These are phyloP conservation scores for Kazachstania kunashirensis DNA, from an alignment of 805 yeast genomes.

Conservation along the genomic window DNA sequence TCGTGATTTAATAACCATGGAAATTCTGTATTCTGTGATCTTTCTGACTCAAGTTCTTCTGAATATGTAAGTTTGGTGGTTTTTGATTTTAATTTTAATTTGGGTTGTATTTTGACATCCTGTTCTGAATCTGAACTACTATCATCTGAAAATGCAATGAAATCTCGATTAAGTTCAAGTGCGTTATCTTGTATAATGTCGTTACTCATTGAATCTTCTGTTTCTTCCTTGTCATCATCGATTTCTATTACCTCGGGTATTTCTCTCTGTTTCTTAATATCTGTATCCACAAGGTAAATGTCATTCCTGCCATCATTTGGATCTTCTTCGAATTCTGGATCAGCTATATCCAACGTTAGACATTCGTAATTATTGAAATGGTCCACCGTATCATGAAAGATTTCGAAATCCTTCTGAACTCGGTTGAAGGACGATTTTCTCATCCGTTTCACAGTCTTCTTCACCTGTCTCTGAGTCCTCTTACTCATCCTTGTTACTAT, in stretches of 20 bases:
- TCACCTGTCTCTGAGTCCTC: background rate
- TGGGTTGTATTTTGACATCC: no score
- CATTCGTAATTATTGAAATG: conserved; percentile 25
- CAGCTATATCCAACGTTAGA: conserved; percentile 14
- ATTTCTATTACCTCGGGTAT: background rate
- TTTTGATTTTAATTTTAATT: no score
- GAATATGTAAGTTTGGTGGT: no score
- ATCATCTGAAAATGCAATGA: conserved; percentile 33
- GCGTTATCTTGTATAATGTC: conserved; percentile 14
- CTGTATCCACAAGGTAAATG: conserved; percentile 7
- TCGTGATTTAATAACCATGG: conserved; percentile 80
- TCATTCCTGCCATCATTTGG: conserved; percentile 2
- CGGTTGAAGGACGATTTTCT: conserved; percentile 28
- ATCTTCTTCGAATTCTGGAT: conserved; percentile 4
- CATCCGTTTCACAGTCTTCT: conserved; percentile 12
- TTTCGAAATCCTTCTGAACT: conserved; percentile 22
- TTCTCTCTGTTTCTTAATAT: background rate
- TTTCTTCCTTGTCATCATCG: background rate
- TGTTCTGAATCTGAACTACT: conserved; percentile 18
- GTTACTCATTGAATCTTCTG: background rate
- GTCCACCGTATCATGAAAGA: conserved; percentile 19
- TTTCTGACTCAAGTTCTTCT: no score
- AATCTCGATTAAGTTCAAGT: conserved; percentile 33
- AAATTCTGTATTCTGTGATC: conserved; percentile 18
- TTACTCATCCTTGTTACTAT: conserved; percentile 1